Conservation (phyloP, 768 basidiomycete species). For the Leucocoprinus sp. region DNA sequence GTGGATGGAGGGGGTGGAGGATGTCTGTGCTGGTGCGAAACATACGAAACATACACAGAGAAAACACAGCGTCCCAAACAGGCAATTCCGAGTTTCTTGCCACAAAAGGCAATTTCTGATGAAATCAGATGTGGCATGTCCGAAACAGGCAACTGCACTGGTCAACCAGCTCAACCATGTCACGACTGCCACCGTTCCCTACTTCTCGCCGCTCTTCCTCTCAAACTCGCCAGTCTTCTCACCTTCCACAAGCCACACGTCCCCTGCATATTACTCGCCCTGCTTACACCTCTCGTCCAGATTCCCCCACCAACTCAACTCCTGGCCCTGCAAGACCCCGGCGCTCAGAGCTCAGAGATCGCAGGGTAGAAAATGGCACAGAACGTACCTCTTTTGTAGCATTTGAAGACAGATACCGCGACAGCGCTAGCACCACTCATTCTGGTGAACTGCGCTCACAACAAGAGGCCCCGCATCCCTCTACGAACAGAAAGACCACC, state of each 20-base stretch:
- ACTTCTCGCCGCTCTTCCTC: constrained; percentile 45
- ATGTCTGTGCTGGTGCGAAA: neutral
- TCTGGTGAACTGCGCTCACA: constrained; percentile 18
- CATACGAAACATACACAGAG: neutral
- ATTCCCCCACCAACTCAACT: constrained; percentile 37
- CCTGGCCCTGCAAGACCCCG: constrained; percentile 56
- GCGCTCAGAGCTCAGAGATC: constrained; percentile 55
- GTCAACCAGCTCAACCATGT: constrained; percentile 31
- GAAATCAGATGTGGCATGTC: too few species aligned
- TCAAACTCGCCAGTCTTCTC: constrained; percentile 31
- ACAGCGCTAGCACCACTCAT: constrained; percentile 42
- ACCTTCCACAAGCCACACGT: constrained; percentile 31
- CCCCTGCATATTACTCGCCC: constrained; percentile 58
- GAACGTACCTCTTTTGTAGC: constrained; percentile 33
- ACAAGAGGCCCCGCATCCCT: constrained; percentile 11
- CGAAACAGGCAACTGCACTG: too few species aligned
- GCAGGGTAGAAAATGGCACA: constrained; percentile 43
- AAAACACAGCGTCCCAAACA: neutral
- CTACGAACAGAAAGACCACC: constrained; percentile 22
- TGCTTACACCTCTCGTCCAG: constrained; percentile 35
- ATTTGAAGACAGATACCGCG: constrained; percentile 36
- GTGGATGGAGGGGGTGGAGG: neutral
- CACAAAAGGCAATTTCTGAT: too few species aligned
- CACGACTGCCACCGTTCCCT: constrained; percentile 50
- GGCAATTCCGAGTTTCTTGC: constrained; percentile 1